Base-by-base conservation (phyloP, 331 rosid genomes). In the Quercus phellos region DNA sequence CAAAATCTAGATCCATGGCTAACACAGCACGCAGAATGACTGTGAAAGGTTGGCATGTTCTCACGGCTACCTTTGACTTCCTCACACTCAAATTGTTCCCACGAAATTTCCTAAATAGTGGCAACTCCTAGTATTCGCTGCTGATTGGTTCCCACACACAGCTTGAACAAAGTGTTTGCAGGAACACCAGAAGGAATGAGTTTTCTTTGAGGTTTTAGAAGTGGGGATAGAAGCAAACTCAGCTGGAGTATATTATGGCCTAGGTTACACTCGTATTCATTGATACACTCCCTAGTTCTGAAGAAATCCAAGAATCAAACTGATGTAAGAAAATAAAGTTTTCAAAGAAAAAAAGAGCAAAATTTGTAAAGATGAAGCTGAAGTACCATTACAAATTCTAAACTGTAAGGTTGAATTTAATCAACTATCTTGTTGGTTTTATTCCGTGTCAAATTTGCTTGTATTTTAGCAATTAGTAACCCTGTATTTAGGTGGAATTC, bases 201-300 rank as follows among this genome's bases (percentile, higher is more conserved):
- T 82, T 91, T 91, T 73, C 92, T 87, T 79, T 72, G 89, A 78
- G 70, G 79, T 77, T 88, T 85, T 13, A 79, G 82, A 75, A 85
- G 87, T 60, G 88, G 53, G 64, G 80, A 84, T 75, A 84, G 84
- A 30, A 84, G 88, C 82, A 88, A 60, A 51, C 84, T 89, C 81
- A 83, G 96, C 77, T 88, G 88, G 55, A 94, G 90, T 77, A 90
- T 55, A 30, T 86, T 84, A 68, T 90, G 92, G 76, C 90, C 86
- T 54, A 86, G 79, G 19, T 85, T 78, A 75, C 86, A 82, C 89
- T 89, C 99, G 91, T 94, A 80, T 84, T 83, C 75, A 53, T 71
- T 34, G 80, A 82, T 73, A 80, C 80, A 78, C 89, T 68, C 55
- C 75, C 71, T 77, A 4, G 76, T 73, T 80, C 87, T 83, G 79